A percentile compares a stretch with the other conserved stretches of the same genome.
Evolutionary conservation across 768 basidiomycete species (phyloP).

Genomic region (Neoboletus magnificus): DNA sequence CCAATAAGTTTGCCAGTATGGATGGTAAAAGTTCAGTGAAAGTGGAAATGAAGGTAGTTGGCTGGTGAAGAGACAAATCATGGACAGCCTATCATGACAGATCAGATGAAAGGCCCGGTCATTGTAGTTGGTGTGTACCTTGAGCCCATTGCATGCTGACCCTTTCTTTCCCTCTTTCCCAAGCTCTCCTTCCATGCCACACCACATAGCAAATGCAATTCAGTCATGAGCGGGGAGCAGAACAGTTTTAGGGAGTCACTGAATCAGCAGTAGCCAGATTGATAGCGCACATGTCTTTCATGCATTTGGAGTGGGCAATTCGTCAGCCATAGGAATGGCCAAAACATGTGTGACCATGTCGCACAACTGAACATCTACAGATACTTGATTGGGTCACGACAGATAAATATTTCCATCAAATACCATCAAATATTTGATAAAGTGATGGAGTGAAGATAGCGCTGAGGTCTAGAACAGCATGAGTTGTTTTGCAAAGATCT

Average conservation of each 20-base stretch:
- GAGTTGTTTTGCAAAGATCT: conserved; percentile 71
- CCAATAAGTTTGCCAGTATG: conserved; percentile 60
- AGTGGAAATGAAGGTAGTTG: conserved; percentile 63
- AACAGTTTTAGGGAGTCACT: conserved; percentile 62
- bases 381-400: conserved; percentile 4
- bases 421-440: conserved; percentile 61
- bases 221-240: conserved; percentile 60
- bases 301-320: conserved; percentile 76
- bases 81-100: conserved; percentile 59
- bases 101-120: conserved; percentile 8
- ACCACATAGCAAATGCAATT: conserved; percentile 66
- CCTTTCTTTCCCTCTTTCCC: conserved; percentile 91
- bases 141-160: conserved; percentile 71
- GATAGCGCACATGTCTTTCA: conserved; percentile 82
- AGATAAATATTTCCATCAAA: conserved; percentile 14
- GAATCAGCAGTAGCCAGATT: conserved; percentile 69
- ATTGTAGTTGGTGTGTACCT: conserved; percentile 41
- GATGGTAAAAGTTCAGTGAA: conserved; percentile 61
- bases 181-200: conserved; percentile 79
- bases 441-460: conserved; percentile 61
- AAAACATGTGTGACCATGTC: conserved; percentile 61
- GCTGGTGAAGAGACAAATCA: conserved; percentile 62
- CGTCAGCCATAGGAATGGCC: conserved; percentile 66
- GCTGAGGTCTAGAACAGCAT: conserved; percentile 62
- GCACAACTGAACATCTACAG: conserved; percentile 54